These are phyloP conservation scores for Ganoderma sp. DNA, from an alignment of 1,284 basidiomycete species.

Conservation along the genomic window DNA sequence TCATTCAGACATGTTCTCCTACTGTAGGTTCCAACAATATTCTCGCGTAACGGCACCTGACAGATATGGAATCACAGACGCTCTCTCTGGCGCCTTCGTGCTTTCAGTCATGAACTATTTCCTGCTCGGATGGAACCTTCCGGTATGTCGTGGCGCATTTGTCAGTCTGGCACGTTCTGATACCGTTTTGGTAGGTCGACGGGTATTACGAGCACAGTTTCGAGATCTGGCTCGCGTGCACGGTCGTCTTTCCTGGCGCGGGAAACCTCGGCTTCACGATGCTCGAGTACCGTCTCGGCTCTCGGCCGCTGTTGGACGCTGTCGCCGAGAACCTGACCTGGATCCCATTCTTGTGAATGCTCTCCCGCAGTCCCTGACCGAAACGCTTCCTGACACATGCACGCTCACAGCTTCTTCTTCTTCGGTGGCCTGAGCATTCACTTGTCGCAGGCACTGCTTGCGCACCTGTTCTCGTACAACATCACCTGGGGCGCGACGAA, in stretches of 20 bases:
- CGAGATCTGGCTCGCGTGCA: constrained; percentile 79
- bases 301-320: constrained; percentile 57
- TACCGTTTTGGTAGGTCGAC: constrained; percentile 45
- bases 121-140: constrained; percentile 62
- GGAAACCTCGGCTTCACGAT: constrained; percentile 76
- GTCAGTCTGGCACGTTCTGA: neutral
- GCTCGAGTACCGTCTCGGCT: constrained; percentile 78
- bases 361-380: neutral
- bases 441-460: constrained; percentile 74
- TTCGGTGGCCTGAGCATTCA: constrained; percentile 81
- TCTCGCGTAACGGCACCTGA: neutral
- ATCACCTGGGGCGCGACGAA: constrained; percentile 83
- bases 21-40: constrained; percentile 55
- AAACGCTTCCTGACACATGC: neutral
- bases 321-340: constrained; percentile 74
- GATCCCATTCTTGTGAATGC: constrained; percentile 77
- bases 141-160: constrained; percentile 43
- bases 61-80: constrained; percentile 51
- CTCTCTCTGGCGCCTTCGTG: constrained; percentile 70
- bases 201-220: constrained; percentile 75
- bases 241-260: constrained; percentile 75
- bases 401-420: constrained; percentile 74
- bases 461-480: constrained; percentile 84
- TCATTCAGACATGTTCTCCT: constrained; percentile 81
- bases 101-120: constrained; percentile 76